Conservation (phyloP, 202 grass and related monocot genomes). For the Hordeum pubiflorum region DNA sequence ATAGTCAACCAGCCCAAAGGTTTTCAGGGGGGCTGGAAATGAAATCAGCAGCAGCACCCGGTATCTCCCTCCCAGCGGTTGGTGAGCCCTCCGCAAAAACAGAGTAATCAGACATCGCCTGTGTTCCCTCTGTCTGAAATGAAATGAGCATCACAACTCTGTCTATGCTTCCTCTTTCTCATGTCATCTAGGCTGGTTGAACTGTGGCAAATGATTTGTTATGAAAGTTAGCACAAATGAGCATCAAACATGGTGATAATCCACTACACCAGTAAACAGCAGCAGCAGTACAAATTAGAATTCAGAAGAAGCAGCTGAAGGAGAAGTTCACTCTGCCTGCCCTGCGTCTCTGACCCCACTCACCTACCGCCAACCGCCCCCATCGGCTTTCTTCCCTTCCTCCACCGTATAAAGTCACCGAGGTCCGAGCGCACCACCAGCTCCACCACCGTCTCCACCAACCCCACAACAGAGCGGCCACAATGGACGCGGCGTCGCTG, state of each 20-base stretch:
- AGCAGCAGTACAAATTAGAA: not conserved
- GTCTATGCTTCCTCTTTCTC: too few relatives aligned
- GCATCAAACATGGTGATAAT: too few relatives aligned
- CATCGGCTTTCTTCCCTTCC: not conserved
- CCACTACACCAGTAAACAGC: too few relatives aligned
- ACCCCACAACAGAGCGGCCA: not conserved
- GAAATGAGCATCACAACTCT: not conserved
- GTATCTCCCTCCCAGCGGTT: conserved; percentile 1
- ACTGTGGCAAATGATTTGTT: too few relatives aligned
- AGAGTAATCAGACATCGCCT: too few relatives aligned
- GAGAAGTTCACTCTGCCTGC: not conserved
- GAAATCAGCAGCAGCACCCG: conserved; percentile 32
- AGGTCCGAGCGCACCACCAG: not conserved
- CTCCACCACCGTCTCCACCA: conserved; percentile 10
- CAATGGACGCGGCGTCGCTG: conserved; percentile 51
- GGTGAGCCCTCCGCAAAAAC: not conserved
- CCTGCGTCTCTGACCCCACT: not conserved
- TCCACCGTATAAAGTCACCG: conserved; percentile 29
- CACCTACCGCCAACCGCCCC: conserved; percentile 36
- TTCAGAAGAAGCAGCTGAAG: not conserved
- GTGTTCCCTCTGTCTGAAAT: too few relatives aligned
- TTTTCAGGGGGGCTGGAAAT: not conserved
- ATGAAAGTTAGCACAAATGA: too few relatives aligned
- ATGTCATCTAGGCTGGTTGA: too few relatives aligned
- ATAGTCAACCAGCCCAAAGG: not conserved